These are phyloP conservation scores for Saccharomycopsis selenospora DNA, from an alignment of 805 yeast species.

Conservation along the genomic window DNA sequence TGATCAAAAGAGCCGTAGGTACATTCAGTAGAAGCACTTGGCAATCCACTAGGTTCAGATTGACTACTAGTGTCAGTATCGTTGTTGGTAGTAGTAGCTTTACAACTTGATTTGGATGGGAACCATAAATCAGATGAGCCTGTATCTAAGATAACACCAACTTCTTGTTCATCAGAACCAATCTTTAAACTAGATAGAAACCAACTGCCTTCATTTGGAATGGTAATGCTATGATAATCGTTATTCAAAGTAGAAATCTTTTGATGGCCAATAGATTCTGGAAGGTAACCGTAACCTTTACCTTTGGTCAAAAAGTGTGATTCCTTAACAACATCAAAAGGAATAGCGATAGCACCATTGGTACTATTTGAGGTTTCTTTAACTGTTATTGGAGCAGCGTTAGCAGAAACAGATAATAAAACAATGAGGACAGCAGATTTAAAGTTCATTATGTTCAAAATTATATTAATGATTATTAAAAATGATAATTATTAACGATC, in stretches of 20 bases:
- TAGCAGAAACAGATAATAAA: neutral
- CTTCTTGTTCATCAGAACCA: slow-evolving; percentile 25
- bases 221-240: slow-evolving; percentile 10
- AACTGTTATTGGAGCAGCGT: slow-evolving; percentile 10
- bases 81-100: neutral
- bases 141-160: slow-evolving; percentile 27
- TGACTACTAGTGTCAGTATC: slow-evolving; percentile 2
- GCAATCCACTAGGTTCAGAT: slow-evolving; percentile 2
- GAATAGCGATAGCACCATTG: slow-evolving; percentile 9
- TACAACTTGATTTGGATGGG: slow-evolving; percentile 15
- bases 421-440: neutral
- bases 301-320: neutral
- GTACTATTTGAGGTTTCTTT: neutral
- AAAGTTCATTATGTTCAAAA: neutral
- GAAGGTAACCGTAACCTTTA: slow-evolving; percentile 2
- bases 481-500: too few relatives aligned
- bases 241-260: neutral
- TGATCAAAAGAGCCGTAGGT: slow-evolving; percentile 15
- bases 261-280: slow-evolving; percentile 8
- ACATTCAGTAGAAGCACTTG: slow-evolving; percentile 14
- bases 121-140: slow-evolving; percentile 25
- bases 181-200: slow-evolving; percentile 20
- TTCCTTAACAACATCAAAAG: slow-evolving; percentile 13
- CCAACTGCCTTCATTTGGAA: slow-evolving; percentile 16
- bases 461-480: too few relatives aligned